Percentiles rank a stretch among this genome's conserved stretches.
Conservation (phyloP, 108 stramenopile genomes). For the Fistulifera solaris region DNA sequence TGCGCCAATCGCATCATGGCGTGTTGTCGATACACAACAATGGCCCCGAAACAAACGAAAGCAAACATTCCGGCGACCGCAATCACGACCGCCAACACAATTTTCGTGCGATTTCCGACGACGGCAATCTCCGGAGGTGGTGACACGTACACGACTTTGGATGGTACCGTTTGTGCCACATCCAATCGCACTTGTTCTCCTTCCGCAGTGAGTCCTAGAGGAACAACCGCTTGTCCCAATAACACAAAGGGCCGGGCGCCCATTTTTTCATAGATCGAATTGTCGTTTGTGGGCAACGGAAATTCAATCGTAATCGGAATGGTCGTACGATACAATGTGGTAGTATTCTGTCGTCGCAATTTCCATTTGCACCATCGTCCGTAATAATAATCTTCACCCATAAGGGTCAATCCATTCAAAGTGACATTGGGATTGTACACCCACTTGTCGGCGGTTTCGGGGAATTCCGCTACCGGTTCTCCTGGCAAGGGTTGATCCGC, state of each 20-base stretch:
- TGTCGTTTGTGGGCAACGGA: neutral
- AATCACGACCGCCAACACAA: slow-evolving; percentile 5
- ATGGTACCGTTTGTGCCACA: slow-evolving; percentile 5
- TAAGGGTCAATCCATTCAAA: too few species aligned
- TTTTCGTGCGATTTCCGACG: neutral
- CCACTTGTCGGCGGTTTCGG: too few species aligned
- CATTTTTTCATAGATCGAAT: too few species aligned
- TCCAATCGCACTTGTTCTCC: slow-evolving; percentile 2
- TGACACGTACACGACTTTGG: slow-evolving; percentile 3
- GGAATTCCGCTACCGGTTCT: too few species aligned
- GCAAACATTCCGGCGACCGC: slow-evolving; percentile 5
- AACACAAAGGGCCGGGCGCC: neutral
- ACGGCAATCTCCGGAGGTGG: neutral
- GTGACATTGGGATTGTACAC: too few species aligned
- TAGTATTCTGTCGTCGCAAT: neutral
- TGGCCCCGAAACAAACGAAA: slow-evolving; percentile 1
- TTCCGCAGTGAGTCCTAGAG: neutral
- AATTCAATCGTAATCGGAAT: neutral
- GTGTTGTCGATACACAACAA: slow-evolving; percentile 14
- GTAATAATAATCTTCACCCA: too few species aligned
- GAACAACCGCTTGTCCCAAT: neutral
- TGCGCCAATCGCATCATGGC: slow-evolving; percentile 21
- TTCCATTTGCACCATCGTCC: neutral
- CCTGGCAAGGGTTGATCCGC: too few species aligned
- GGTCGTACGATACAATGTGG: neutral